Evolutionary conservation across 225 moss, liverwort and hornwort genomes (phyloP).

Genomic region (Asterella californica): DNA sequence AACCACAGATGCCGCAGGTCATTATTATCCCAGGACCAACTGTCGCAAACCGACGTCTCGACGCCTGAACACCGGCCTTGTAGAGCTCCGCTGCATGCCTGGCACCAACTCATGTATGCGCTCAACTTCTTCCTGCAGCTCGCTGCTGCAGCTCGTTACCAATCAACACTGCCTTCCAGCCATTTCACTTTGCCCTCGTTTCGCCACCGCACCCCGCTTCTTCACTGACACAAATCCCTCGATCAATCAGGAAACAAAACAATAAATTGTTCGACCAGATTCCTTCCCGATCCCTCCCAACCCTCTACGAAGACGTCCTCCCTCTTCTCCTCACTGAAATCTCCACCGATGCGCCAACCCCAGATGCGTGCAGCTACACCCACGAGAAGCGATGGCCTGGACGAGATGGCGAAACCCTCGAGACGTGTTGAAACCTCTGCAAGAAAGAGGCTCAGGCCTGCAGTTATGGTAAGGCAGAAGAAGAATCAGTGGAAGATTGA

Average conservation of each 20-base stretch:
- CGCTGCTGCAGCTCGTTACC: slow-evolving; percentile 28
- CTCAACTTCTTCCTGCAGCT: slow-evolving; percentile 72
- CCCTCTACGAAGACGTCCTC: neutral
- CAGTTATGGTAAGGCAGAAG: slow-evolving; percentile 10
- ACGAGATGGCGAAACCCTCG: slow-evolving; percentile 7
- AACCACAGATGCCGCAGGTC: slow-evolving; percentile 47
- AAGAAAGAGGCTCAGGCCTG: slow-evolving; percentile 12
- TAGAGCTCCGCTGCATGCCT: slow-evolving; percentile 53
- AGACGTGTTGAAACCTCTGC: neutral
- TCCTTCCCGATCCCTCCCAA: neutral
- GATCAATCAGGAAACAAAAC: neutral
- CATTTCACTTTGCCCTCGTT: slow-evolving; percentile 80
- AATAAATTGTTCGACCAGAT: neutral
- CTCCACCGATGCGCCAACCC: neutral
- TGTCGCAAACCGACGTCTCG: slow-evolving; percentile 42
- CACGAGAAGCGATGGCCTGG: too few species aligned
- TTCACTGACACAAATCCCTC: slow-evolving; percentile 16
- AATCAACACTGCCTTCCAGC: slow-evolving; percentile 77
- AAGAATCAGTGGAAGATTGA: neutral
- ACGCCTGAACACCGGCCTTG: slow-evolving; percentile 44
- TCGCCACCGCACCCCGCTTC: slow-evolving; percentile 51
- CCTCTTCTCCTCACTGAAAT: neutral
- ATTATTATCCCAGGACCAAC: slow-evolving; percentile 41
- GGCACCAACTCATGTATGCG: slow-evolving; percentile 78
- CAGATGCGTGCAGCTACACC: slow-evolving; percentile 3